Base-by-base conservation (phyloP, 2,329 filamentous ascomycete species). In the Arthrinium phaeospermum region DNA sequence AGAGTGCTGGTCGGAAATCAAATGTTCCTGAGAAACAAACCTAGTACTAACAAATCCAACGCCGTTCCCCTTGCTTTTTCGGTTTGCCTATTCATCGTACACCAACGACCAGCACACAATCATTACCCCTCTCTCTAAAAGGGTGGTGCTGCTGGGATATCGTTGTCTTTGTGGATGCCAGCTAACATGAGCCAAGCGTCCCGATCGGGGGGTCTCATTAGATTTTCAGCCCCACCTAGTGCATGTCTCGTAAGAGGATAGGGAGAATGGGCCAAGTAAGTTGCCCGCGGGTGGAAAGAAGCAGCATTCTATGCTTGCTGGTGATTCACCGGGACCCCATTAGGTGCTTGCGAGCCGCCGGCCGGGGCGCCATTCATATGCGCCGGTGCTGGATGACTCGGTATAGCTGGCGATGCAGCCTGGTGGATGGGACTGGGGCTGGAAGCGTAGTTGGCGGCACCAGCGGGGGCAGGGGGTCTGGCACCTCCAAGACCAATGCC, bases 401-500 rank as follows among this genome's bases (percentile, higher is more conserved):
- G 72, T 34, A 67, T 71, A 3, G 77, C 75, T 13, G 77, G 74
- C 70, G 75, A 77, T 2, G 72, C 19, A 46, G n/a, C 41, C 51
- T 75, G 76, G 19, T 75, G 75, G 19, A 79, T 79, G 1, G 77
- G 77, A 70, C 76, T 78, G 24, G 79, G 77, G 69, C 74, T 80
- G 14, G 77, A 67, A 19, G 76, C 73, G 71, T 76, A 79, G 49
- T 74, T 78, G 16, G 73, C 67, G 16, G 73, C 67, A 14, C 57
- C 71, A n/a, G 70, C 69, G n/a, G 79, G 75, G 70, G 79, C 75
- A 57, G 74, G 70, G 27, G 75, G 73, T 70, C 79, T 75, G 46
- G 74, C 73, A 44, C 75, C 75, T 68, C 79, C 78, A 1, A 81
- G 73, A 41, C 79, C 79, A 49, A 80, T 80, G 27, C 79, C 79